Evolutionary conservation across 2,329 filamentous ascomycete genomes (phyloP).

Genomic region (Hymenoscyphus fructigenus): DNA sequence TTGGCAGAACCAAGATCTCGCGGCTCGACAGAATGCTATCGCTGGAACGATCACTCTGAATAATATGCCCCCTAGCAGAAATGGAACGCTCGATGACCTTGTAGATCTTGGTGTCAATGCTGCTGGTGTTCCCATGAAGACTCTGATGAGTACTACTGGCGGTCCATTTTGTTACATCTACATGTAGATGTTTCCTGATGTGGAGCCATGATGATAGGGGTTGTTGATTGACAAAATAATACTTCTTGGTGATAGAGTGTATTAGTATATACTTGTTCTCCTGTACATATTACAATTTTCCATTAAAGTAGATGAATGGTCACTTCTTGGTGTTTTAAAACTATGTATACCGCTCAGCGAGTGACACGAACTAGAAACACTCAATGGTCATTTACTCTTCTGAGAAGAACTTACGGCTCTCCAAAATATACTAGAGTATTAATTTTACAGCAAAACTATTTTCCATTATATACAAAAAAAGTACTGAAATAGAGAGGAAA

Average conservation of each 20-base stretch:
- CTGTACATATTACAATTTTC: neutral
- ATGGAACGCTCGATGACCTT: constrained; percentile 44
- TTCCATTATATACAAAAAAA: too few species aligned
- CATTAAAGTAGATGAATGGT: too few species aligned
- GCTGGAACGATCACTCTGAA: constrained; percentile 44
- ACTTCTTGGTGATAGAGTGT: neutral
- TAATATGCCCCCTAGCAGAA: constrained; percentile 42
- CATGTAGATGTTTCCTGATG: constrained; percentile 26
- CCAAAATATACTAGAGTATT: too few species aligned
- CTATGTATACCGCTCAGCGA: too few species aligned
- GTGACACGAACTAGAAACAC: too few species aligned
- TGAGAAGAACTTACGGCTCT: too few species aligned
- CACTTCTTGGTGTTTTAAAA: too few species aligned
- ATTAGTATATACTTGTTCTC: neutral
- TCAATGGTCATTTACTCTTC: too few species aligned
- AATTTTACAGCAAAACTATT: too few species aligned
- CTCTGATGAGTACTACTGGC: constrained; percentile 44
- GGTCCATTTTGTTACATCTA: constrained; percentile 49
- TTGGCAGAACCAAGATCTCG: constrained; percentile 48
- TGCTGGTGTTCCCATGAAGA: constrained; percentile 34
- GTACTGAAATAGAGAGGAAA: too few species aligned
- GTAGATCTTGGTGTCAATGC: constrained; percentile 35
- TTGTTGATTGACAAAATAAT: neutral
- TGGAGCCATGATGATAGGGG: too few species aligned
- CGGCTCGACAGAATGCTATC: constrained; percentile 30